Conservation (phyloP, 2,329 filamentous ascomycete species). For the Arthrobotrys iridis region DNA sequence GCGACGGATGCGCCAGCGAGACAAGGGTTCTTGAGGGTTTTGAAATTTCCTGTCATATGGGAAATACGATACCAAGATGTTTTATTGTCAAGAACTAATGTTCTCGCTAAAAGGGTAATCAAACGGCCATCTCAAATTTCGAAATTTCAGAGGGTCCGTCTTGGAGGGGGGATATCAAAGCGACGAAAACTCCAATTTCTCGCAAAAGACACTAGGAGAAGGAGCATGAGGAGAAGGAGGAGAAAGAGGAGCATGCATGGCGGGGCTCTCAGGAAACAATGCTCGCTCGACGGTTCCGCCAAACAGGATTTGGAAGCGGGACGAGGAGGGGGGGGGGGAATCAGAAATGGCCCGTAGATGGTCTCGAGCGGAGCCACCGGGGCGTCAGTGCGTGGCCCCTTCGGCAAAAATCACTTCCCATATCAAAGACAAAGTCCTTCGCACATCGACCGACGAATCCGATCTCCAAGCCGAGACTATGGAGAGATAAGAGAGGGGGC, state of each 20-base stretch:
- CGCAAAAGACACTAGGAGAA: neutral
- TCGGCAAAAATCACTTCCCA: conserved; percentile 32
- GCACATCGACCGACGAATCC: neutral
- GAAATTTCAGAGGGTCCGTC: neutral
- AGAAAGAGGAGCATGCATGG: neutral
- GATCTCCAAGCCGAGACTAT: neutral
- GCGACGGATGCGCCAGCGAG: conserved; percentile 20
- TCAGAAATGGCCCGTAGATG: conserved; percentile 34
- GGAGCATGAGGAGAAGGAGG: neutral
- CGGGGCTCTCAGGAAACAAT: conserved; percentile 15
- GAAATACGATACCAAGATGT: conserved; percentile 34
- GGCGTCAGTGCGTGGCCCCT: conserved; percentile 38
- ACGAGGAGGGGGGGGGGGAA: conserved; percentile 22
- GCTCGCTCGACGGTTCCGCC: conserved; percentile 51
- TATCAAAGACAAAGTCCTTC: neutral
- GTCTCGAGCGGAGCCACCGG: conserved; percentile 26
- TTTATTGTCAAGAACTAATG: conserved; percentile 13
- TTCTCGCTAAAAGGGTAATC: neutral
- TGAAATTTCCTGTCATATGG: conserved; percentile 38
- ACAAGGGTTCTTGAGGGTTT: neutral
- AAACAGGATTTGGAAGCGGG: conserved; percentile 55
- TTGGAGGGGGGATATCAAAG: neutral
- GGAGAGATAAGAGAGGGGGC: neutral
- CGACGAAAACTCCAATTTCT: neutral
- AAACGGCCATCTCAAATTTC: conserved; percentile 3